Evolutionary conservation across 2,329 filamentous ascomycete genomes (phyloP).

Genomic region (Colletotrichum tropicale): DNA sequence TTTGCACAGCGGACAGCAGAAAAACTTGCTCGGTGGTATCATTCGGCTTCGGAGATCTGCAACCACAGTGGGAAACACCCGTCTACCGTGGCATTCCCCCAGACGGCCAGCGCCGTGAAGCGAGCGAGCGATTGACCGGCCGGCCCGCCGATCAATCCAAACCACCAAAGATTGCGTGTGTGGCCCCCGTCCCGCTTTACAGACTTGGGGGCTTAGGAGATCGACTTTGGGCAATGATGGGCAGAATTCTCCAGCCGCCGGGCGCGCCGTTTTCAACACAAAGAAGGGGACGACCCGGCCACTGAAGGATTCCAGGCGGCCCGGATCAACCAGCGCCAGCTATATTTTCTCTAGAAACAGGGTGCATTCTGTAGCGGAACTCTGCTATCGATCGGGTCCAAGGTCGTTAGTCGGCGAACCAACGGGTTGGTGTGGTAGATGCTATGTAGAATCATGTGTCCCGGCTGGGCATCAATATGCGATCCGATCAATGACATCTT

Average conservation of each 20-base stretch:
- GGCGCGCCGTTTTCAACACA: neutral
- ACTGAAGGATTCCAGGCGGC: neutral
- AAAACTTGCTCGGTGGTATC: neutral
- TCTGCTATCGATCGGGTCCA: neutral
- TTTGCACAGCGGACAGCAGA: neutral
- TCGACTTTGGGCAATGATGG: slow-evolving; percentile 5
- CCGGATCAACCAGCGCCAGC: neutral
- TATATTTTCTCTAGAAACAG: neutral
- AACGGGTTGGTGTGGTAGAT: neutral
- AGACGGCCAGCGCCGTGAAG: slow-evolving; percentile 13
- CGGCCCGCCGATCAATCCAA: slow-evolving; percentile 4
- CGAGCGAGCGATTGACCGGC: slow-evolving; percentile 1
- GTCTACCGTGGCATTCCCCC: neutral
- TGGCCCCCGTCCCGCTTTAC: neutral
- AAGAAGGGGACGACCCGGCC: neutral
- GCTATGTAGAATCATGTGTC: neutral
- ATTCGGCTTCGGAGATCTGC: slow-evolving; percentile 6
- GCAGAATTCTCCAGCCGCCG: neutral
- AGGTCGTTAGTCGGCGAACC: neutral
- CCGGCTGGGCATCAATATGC: neutral
- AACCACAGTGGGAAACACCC: neutral
- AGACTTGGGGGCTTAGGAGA: neutral
- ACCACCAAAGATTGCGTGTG: neutral
- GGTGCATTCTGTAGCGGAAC: neutral
- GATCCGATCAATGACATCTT: neutral